Base-by-base conservation (phyloP, 306 rosid species). In the Leucaena leucocephala region DNA sequence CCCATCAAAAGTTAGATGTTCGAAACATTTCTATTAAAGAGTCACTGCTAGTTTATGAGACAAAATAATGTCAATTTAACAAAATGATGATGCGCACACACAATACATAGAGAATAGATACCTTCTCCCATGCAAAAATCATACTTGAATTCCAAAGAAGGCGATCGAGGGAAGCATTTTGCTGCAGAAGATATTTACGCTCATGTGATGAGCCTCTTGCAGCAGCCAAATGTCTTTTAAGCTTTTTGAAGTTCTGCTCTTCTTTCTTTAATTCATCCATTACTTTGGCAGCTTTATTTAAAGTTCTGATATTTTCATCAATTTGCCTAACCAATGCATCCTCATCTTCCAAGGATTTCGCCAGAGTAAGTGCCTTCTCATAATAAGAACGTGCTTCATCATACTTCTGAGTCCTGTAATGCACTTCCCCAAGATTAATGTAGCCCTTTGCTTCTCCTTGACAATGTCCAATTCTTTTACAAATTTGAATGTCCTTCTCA, bases 371-470 rank as follows among this genome's bases (percentile, higher is more conserved):
- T 3, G 97, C 94, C 78, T 80, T 92, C 62, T 85, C 74, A 34
- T 92, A 95, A 86, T 76, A 92, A 69, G 71, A 76, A 50, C 44
- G 70, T 2, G 96, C 97, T 8, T 91, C 93, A 22, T 91, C 91
- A 48, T 90, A 95, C 86, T 81, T 92, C 81, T 89, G 97, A 69
- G 76, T 85, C 89, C 87, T 88, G 79, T 87, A 87, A 88, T 90
- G 88, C 84, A 91, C 68, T 77, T 92, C 92, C 50, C 93, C 98
- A 15, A 91, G 90, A 85, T 92, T 95, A 40, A 90, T 86, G 57
- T 86, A 95, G 39, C 98, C 98, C 84, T 92, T 95, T 5, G 98
- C 98, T 82, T 91, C 98, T 72, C 97, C 98, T 87, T 91, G 93
- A 72, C 87, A 38, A 76, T 90, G 98, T 67, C 87, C 91, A 69